Conservation (phyloP, 2,329 filamentous ascomycete species). For the Colletotrichum horii region DNA sequence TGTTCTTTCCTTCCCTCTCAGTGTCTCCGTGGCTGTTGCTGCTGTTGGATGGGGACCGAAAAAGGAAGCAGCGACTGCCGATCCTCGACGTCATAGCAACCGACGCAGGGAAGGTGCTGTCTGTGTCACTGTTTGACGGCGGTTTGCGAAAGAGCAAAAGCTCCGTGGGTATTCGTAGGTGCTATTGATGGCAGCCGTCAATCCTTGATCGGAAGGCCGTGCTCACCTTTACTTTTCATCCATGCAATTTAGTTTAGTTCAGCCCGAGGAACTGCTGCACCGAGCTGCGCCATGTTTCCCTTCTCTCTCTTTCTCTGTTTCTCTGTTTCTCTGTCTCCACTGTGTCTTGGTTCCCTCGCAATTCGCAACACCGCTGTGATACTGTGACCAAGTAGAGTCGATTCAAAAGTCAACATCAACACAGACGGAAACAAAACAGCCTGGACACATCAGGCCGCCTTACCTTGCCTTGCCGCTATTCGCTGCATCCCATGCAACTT, state of each 20-base stretch:
- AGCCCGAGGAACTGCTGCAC: background rate
- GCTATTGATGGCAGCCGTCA: background rate
- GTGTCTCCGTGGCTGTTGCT: background rate
- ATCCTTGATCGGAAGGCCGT: background rate
- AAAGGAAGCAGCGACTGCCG: background rate
- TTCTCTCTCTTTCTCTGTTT: background rate
- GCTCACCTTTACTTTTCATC: background rate
- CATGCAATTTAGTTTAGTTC: no score
- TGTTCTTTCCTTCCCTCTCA: background rate
- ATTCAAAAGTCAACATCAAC: background rate
- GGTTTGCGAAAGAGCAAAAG: background rate
- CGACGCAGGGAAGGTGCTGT: background rate
- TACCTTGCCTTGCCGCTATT: background rate
- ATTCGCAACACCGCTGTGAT: background rate
- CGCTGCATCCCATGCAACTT: background rate
- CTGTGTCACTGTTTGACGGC: constrained; percentile 14
- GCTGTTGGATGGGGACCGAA: background rate
- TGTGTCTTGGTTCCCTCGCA: background rate
- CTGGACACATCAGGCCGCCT: background rate
- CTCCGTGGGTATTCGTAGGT: background rate
- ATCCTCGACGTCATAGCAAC: constrained; percentile 12
- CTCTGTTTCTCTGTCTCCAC: no score
- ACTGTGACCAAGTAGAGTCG: background rate
- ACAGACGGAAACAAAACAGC: background rate
- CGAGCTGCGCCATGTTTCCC: background rate